These are phyloP conservation scores for Achaetomiella virescens DNA, from an alignment of 495 filamentous ascomycete species.

Conservation along the genomic window DNA sequence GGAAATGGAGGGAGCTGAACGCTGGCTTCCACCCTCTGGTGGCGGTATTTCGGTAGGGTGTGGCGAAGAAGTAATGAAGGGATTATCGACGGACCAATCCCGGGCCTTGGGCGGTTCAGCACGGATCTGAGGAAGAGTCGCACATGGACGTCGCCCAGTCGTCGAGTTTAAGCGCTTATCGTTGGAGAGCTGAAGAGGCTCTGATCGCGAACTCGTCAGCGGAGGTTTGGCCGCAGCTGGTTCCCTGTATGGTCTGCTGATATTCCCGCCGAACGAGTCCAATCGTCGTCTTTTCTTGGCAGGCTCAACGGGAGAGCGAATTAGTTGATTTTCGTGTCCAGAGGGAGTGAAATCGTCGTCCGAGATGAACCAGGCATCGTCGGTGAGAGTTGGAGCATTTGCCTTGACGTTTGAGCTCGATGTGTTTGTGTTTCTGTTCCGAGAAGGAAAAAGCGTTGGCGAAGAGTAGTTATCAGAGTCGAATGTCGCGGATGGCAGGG, in stretches of 20 bases:
- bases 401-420: neutral
- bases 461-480: neutral
- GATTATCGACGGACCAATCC: neutral
- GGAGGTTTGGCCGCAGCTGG: neutral
- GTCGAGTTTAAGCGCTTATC: neutral
- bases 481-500: neutral
- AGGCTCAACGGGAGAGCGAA: neutral
- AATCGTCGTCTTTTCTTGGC: slow-evolving; percentile 24
- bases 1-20: neutral
- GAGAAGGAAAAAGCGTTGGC: neutral
- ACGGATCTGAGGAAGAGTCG: neutral
- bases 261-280: slow-evolving; percentile 8
- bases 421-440: neutral
- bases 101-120: neutral
- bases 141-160: neutral
- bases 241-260: neutral
- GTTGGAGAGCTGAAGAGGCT: neutral
- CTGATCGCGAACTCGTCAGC: neutral
- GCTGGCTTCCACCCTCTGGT: neutral
- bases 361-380: slow-evolving; percentile 33
- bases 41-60: neutral
- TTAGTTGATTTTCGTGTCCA: neutral
- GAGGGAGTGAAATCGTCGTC: slow-evolving; percentile 34
- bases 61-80: slow-evolving; percentile 19
- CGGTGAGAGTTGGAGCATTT: neutral